Conservation (phyloP, 2,329 filamentous ascomycete genomes). For the Fragosphaeria purpurea region DNA sequence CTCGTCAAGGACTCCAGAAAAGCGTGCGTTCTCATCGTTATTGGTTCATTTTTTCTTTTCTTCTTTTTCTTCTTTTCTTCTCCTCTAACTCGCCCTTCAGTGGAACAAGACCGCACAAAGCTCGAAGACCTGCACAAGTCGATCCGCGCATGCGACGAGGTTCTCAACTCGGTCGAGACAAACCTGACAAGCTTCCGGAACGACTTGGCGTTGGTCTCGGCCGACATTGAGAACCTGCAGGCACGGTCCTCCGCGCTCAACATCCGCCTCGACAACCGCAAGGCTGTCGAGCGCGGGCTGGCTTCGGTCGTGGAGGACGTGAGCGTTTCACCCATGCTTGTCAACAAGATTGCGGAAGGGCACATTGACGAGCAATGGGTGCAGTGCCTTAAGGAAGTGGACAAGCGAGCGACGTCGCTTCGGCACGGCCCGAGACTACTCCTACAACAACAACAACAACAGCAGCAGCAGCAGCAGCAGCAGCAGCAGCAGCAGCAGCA, state of each 20-base stretch:
- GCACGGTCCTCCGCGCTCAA: constrained; percentile 75
- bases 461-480: constrained; percentile 24
- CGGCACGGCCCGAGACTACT: constrained; percentile 27
- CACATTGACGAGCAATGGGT: constrained; percentile 85
- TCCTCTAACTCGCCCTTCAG: constrained; percentile 26
- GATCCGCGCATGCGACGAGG: constrained; percentile 83
- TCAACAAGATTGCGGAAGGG: constrained; percentile 78
- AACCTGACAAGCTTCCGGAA: constrained; percentile 90
- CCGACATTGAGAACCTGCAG: constrained; percentile 91
- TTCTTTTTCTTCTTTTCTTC: not conserved
- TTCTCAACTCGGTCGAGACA: constrained; percentile 83
- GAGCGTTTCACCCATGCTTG: constrained; percentile 72
- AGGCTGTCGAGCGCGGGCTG: constrained; percentile 76
- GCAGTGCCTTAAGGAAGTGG: constrained; percentile 71
- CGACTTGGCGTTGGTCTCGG: constrained; percentile 82
- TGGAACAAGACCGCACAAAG: constrained; percentile 70
- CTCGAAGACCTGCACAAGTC: constrained; percentile 87
- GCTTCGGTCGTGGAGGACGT: constrained; percentile 87
- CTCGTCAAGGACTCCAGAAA: constrained; percentile 54
- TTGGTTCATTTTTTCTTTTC: not conserved
- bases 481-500: constrained; percentile 34
- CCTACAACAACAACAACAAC: constrained; percentile 8
- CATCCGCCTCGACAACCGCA: constrained; percentile 77
- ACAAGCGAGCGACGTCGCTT: constrained; percentile 63
- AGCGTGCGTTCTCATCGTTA: constrained; percentile 48